Base-by-base conservation (phyloP, 306 rosid genomes). In the Ziziphus jujuba region DNA sequence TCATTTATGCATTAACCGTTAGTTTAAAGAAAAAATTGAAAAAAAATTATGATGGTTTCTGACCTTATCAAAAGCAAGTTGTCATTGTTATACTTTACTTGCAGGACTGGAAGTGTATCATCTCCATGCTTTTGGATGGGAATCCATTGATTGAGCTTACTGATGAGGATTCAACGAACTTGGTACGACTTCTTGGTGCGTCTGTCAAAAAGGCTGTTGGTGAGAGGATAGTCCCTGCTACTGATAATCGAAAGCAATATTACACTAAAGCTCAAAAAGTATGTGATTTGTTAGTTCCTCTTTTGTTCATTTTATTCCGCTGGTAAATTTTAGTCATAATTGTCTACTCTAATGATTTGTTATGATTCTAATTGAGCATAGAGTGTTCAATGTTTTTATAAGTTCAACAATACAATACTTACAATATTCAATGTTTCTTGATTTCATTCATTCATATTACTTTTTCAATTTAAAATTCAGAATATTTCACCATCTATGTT, bases 201-300 rank as follows among this genome's bases (percentile, higher is more conserved):
- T 93, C 98, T 67, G 96, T 90, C 74, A 87, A 84, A 73, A 93
- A 90, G 85, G 98, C 98, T 54, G 90, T 88, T 55, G 98, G 98
- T 72, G 97, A 90, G 84, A 88, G 89, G 85, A 93, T 93, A 75
- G 97, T 90, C 56, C 97, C 96, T 66, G 86, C 89, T 49, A 76
- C 82, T 11, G 98, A 93, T 75, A 87, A 84, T 73, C 80, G 97
- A 72, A 93, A 87, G 87, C 97, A 74, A 50, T 80, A 86, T 76
- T 68, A 81, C 85, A 82, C 55, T 80, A 93, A 93, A 83, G 98
- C 97, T 79, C 98, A 93, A 71, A 93, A 90, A 61, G 98, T 92
- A 56, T 8, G 85, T 77, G 57, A 56, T 79, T 55, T 61, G 44
- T 76, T 69, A 51, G 64, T 67, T 76, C 48, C 22, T 71, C 69